Conservation (phyloP, 2,329 filamentous ascomycete species). For the Arachnomyces sp. region DNA sequence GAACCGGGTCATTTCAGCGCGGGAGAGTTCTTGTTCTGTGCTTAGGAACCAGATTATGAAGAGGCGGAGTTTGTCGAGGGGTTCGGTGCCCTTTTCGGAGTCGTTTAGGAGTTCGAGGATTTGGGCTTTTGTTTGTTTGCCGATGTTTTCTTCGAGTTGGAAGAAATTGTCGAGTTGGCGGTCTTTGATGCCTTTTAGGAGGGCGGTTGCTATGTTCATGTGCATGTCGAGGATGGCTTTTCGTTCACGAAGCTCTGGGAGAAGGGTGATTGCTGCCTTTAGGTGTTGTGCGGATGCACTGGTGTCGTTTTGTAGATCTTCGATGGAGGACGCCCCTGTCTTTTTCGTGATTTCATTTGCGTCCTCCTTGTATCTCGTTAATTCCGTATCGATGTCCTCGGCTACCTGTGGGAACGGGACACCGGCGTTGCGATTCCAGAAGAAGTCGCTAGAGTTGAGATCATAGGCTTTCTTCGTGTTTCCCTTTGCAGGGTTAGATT, state of each 20-base stretch:
- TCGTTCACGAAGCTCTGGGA: conserved; percentile 85
- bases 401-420: conserved; percentile 91
- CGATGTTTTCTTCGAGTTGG: conserved; percentile 85
- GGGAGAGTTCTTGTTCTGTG: conserved; percentile 78
- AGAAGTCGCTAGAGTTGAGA: conserved; percentile 82
- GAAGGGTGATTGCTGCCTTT: conserved; percentile 85
- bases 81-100: conserved; percentile 68
- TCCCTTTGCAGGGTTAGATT: conserved; percentile 63
- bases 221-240: conserved; percentile 96
- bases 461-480: conserved; percentile 85
- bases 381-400: conserved; percentile 87
- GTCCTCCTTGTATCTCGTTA: conserved; percentile 92
- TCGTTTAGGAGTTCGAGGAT: conserved; percentile 81
- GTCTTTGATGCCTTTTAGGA: conserved; percentile 79
- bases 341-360: conserved; percentile 90
- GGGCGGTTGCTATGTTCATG: conserved; percentile 89
- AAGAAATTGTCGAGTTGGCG: conserved; percentile 94
- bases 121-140: conserved; percentile 82
- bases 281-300: conserved; percentile 86
- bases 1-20: conserved; percentile 75
- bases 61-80: conserved; percentile 79
- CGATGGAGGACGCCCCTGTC: conserved; percentile 83
- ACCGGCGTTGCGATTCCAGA: conserved; percentile 88
- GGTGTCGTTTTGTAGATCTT: conserved; percentile 84
- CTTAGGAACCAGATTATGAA: conserved; percentile 98